A percentile compares a stretch with the other conserved stretches of the same genome.
phyloP scores from a whole-genome alignment of 805 yeast genomes.

The Schwanniomyces sp. region DNA sequence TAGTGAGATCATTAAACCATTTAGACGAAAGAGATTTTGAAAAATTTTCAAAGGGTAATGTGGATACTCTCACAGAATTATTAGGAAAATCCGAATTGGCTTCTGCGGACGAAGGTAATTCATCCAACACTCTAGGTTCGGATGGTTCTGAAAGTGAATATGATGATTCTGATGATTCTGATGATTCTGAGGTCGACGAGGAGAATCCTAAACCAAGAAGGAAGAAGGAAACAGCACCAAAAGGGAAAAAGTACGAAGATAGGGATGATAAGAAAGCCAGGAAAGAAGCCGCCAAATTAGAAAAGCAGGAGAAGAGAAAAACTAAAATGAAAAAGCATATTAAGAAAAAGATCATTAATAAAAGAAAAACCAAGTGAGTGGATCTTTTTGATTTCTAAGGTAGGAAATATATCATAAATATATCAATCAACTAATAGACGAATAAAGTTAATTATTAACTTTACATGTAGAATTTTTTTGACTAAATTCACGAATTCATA shows the following conservation, averaged over 20 bases:
- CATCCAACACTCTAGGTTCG: constrained; percentile 13
- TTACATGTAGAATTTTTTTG: no score
- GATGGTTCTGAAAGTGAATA: constrained; percentile 27
- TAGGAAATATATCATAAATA: neutral
- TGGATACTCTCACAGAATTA: constrained; percentile 70
- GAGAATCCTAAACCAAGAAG: constrained; percentile 16
- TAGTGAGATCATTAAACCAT: constrained; percentile 78
- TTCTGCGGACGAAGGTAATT: neutral
- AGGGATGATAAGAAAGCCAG: constrained; percentile 51
- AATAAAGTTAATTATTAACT: no score
- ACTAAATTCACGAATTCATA: no score
- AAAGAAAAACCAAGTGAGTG: constrained; percentile 49
- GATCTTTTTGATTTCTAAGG: neutral
- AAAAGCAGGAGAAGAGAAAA: constrained; percentile 31
- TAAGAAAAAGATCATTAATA: constrained; percentile 50
- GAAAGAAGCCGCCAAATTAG: constrained; percentile 33
- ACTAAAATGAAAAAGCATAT: constrained; percentile 40
- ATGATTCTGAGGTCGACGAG: constrained; percentile 31
- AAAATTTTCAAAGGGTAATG: constrained; percentile 75
- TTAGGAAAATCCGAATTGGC: constrained; percentile 31
- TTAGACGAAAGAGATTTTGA: constrained; percentile 88
- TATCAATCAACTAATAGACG: neutral
- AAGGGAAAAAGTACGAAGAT: constrained; percentile 68
- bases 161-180: constrained; percentile 18
- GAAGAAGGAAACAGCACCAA: constrained; percentile 38